phyloP scores from a whole-genome alignment of 306 rosid species.

The Vigna trinervia region DNA sequence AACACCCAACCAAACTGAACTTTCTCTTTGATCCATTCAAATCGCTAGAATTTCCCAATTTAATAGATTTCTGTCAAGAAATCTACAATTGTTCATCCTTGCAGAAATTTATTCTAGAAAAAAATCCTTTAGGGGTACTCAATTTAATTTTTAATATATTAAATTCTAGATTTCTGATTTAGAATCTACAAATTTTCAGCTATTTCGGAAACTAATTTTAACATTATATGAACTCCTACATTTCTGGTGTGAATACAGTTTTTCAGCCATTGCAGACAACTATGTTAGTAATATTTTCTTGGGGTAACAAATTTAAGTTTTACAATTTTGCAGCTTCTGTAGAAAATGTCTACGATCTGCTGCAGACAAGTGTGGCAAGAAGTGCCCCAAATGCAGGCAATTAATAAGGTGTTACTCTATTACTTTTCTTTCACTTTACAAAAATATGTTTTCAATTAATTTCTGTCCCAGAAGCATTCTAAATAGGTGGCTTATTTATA shows the following conservation, averaged over 20 bases:
- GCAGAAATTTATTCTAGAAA: conserved; percentile 40
- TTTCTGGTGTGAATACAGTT: conserved; percentile 26
- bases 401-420: conserved; percentile 61
- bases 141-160: neutral
- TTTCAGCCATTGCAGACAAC: conserved; percentile 75
- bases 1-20: neutral
- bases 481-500: neutral
- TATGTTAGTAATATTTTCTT: neutral
- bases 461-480: neutral
- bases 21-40: neutral
- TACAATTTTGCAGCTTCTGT: conserved; percentile 69
- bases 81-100: neutral
- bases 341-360: conserved; percentile 84
- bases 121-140: neutral
- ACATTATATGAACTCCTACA: neutral
- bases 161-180: conserved; percentile 32
- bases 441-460: neutral
- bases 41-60: neutral
- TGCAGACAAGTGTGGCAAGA: conserved; percentile 91
- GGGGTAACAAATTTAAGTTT: neutral
- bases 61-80: neutral
- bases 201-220: neutral
- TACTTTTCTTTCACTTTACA: neutral
- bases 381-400: conserved; percentile 95
- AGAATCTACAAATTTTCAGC: neutral